Conservation (phyloP, 352 stramenopile species). For the Pythium insidiosum region DNA sequence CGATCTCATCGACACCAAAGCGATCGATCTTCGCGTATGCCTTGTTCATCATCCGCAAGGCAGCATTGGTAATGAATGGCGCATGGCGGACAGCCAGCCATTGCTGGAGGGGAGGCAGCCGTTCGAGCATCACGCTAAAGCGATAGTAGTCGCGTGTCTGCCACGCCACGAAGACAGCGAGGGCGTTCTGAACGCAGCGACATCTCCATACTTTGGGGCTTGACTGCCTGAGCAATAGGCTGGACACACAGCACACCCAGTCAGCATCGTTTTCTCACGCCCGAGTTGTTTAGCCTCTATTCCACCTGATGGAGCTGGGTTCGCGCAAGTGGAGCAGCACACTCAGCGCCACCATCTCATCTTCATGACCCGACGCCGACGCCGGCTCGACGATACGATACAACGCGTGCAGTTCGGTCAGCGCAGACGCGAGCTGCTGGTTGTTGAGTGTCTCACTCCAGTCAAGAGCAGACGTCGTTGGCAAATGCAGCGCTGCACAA, state of each 20-base stretch:
- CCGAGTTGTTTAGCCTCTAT: no score
- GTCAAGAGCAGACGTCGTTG: constrained; percentile 14
- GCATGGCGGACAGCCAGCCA: constrained; percentile 30
- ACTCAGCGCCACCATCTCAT: constrained; percentile 46
- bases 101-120: constrained; percentile 33
- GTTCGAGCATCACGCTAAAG: constrained; percentile 19
- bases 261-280: no score
- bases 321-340: constrained; percentile 53
- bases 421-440: constrained; percentile 53
- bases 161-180: constrained; percentile 42
- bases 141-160: constrained; percentile 33
- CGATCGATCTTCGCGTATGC: constrained; percentile 49
- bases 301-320: constrained; percentile 26
- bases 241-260: background rate
- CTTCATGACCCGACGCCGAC: background rate
- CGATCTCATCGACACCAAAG: constrained; percentile 34
- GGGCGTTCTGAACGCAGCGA: constrained; percentile 7
- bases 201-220: background rate
- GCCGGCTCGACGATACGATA: constrained; percentile 10
- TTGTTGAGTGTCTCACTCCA: constrained; percentile 72
- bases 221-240: constrained; percentile 28
- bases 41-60: constrained; percentile 49
- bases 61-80: constrained; percentile 22
- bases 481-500: constrained; percentile 26
- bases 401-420: constrained; percentile 40